Conservation (phyloP, 805 yeast species). For the Candida nonsorbophila region DNA sequence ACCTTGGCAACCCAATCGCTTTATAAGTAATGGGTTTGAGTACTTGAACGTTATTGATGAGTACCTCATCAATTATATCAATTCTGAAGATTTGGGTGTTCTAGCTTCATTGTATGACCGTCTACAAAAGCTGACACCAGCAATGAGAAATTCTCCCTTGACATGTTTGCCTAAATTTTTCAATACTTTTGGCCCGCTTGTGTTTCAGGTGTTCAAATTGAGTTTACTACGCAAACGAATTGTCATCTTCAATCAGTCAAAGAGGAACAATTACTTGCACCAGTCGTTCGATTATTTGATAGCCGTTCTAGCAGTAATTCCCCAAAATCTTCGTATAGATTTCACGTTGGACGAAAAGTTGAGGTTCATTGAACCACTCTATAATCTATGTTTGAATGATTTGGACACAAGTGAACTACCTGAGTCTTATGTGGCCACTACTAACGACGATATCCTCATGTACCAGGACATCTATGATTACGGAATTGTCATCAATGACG, state of each 20-base stretch:
- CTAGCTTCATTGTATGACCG: no score
- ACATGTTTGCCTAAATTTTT: slow-evolving; percentile 38
- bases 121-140: no score
- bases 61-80: slow-evolving; percentile 16
- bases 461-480: slow-evolving; percentile 52
- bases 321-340: slow-evolving; percentile 41
- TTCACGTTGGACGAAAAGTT: slow-evolving; percentile 9
- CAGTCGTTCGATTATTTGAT: slow-evolving; percentile 54
- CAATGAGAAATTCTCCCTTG: slow-evolving; percentile 7
- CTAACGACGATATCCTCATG: slow-evolving; percentile 62
- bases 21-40: slow-evolving; percentile 33
- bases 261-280: slow-evolving; percentile 13
- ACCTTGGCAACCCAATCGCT: slow-evolving; percentile 33
- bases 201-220: slow-evolving; percentile 60
- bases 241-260: slow-evolving; percentile 36
- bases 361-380: slow-evolving; percentile 49
- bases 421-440: slow-evolving; percentile 42
- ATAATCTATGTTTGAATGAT: slow-evolving; percentile 60
- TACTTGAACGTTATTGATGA: slow-evolving; percentile 23
- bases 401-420: slow-evolving; percentile 10
- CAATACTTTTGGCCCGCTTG: slow-evolving; percentile 55
- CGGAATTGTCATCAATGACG: slow-evolving; percentile 22
- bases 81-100: slow-evolving; percentile 8
- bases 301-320: slow-evolving; percentile 58
- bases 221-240: slow-evolving; percentile 55